A percentile compares a stretch with the other conserved stretches of the same genome.
These are phyloP conservation scores for Fusarium duplospermum DNA, from an alignment of 2,329 filamentous ascomycete genomes.

Conservation along the genomic window DNA sequence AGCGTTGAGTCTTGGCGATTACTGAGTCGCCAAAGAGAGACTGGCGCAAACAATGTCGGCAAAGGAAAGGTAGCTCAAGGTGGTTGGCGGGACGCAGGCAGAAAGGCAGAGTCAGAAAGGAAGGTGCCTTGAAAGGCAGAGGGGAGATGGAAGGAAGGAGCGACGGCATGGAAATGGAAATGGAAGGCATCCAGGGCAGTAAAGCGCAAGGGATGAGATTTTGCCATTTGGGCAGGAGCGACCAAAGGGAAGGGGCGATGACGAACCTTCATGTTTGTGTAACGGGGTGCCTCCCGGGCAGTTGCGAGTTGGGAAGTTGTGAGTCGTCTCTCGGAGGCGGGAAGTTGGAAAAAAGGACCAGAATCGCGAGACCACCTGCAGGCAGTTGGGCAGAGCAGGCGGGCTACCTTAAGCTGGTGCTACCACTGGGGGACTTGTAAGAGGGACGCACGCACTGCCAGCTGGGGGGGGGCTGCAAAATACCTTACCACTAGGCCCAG, in stretches of 20 bases:
- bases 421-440: slow-evolving; percentile 15
- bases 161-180: slow-evolving; percentile 1
- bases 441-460: slow-evolving; percentile 5
- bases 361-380: slow-evolving; percentile 36
- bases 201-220: slow-evolving; percentile 14
- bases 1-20: slow-evolving; percentile 47
- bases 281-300: slow-evolving; percentile 46
- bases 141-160: slow-evolving; percentile 14
- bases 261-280: slow-evolving; percentile 54
- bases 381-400: slow-evolving; percentile 31
- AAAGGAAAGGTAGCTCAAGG: slow-evolving; percentile 8
- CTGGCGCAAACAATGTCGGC: slow-evolving; percentile 24
- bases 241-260: slow-evolving; percentile 37
- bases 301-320: slow-evolving; percentile 42
- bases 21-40: slow-evolving; percentile 18
- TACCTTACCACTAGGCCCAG: slow-evolving; percentile 21
- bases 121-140: slow-evolving; percentile 12
- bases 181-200: slow-evolving; percentile 2
- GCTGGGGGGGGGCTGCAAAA: slow-evolving; percentile 2
- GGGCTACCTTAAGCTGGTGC: slow-evolving; percentile 40
- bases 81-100: slow-evolving; percentile 12
- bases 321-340: slow-evolving; percentile 34
- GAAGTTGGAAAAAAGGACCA: slow-evolving; percentile 36
- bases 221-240: slow-evolving; percentile 19
- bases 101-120: slow-evolving; percentile 1